Base-by-base conservation (phyloP, 2,329 filamentous ascomycete genomes). In the Fusarium subtropicale region DNA sequence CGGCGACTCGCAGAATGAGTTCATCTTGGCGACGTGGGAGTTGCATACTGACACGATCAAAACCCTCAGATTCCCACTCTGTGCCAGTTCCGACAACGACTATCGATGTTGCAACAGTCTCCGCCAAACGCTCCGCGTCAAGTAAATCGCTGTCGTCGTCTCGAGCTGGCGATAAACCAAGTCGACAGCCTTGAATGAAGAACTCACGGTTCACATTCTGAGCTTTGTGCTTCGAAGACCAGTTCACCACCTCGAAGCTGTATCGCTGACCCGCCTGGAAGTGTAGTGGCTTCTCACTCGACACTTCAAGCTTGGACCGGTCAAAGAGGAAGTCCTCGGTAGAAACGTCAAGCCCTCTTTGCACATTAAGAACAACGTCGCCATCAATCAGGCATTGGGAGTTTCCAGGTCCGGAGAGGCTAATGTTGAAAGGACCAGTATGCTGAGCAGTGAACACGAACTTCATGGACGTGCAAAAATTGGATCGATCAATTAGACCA, bases 31-130 rank as follows among this genome's bases (percentile, higher is more conserved):
- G 45, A 24, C 45, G 20, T 2, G 30, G 45, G 6, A 48, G 45
- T 34, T 34, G 28, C 45, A 48, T 48, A 12, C 45, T 48, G 13
- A 48, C 30, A 13, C 30, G 45, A 13, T 48, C 45, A 28, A 48
- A 48, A 22, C 45, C 45, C 9, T 51, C 47, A 8, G 47, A 51
- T 22, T 51, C 47, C 34, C 47, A 51, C 13, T 51, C 47, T n/a
- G 33, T n/a, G 8, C 47, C 34, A 28, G 33, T 51, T 4, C 47
- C 34, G 4, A 39, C 34, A n/a, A 39, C 22, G 7, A 51, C 47
- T 6, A 51, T 9, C 2, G 33, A 16, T 0, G 47, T 38, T 4
- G 39, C 47, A 30, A 38, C 18, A 28, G 22, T 10, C 22, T 24
- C 13, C 3, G 34, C 33, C 2, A 51, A 16, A 4, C 4, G 12